Percentiles rank a stretch among this genome's conserved stretches.
These are phyloP conservation scores for Cyberlindnera mississippiensis DNA, from an alignment of 805 yeast genomes.

Conservation along the genomic window DNA sequence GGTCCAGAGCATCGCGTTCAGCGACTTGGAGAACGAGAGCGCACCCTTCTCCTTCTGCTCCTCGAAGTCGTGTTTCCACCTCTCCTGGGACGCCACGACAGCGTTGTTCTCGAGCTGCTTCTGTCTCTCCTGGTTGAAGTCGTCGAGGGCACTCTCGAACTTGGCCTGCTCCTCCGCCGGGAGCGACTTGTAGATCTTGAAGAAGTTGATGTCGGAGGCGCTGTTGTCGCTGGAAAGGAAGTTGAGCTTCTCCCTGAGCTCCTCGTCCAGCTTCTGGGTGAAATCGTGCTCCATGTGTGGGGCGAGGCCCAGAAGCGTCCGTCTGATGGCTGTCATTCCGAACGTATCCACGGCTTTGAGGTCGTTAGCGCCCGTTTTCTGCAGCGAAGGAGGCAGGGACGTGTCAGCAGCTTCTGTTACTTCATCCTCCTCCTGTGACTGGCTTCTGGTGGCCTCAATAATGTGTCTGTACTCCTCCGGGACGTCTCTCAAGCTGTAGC, in stretches of 20 bases:
- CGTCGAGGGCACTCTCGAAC: conserved; percentile 66
- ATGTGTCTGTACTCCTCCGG: conserved; percentile 35
- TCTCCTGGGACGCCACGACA: conserved; percentile 77
- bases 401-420: conserved; percentile 10
- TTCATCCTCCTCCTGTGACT: neutral
- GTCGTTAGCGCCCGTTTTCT: conserved; percentile 44
- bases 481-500: conserved; percentile 20
- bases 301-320: conserved; percentile 56
- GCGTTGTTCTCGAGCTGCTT: conserved; percentile 71
- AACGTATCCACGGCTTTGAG: conserved; percentile 68
- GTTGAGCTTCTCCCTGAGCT: conserved; percentile 35
- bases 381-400: conserved; percentile 40
- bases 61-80: conserved; percentile 85
- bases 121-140: conserved; percentile 74
- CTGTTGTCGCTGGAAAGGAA: conserved; percentile 24
- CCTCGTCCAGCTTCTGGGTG: conserved; percentile 30
- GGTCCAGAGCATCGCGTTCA: conserved; percentile 73
- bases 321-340: conserved; percentile 76
- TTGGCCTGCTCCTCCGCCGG: conserved; percentile 43
- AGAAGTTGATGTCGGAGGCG: conserved; percentile 52
- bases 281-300: conserved; percentile 28
- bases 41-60: conserved; percentile 57
- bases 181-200: conserved; percentile 56
- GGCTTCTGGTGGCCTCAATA: conserved; percentile 16
- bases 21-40: conserved; percentile 45